These are phyloP conservation scores for Lactarius evosmus DNA, from an alignment of 768 basidiomycete genomes.

Conservation along the genomic window DNA sequence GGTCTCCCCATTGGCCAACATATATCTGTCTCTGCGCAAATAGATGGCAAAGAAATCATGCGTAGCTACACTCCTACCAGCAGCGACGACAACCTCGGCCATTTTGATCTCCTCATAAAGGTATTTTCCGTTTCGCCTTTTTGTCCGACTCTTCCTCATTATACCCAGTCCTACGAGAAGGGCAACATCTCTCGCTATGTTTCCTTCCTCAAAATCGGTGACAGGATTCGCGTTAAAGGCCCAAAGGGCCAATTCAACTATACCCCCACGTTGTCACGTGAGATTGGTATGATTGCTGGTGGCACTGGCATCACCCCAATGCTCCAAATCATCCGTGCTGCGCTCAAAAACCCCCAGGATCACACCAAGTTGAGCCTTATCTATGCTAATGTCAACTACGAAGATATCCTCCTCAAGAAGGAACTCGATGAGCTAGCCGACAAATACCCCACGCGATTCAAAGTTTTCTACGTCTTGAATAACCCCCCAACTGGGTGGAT, in stretches of 20 bases:
- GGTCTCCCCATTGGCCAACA: slow-evolving; percentile 97
- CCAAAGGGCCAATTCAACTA: slow-evolving; percentile 96
- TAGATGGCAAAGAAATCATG: slow-evolving; percentile 85
- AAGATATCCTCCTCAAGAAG: slow-evolving; percentile 88
- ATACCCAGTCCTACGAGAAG: slow-evolving; percentile 81
- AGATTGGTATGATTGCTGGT: slow-evolving; percentile 96
- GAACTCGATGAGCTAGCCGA: slow-evolving; percentile 80
- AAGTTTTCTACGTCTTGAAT: slow-evolving; percentile 89
- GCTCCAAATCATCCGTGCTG: slow-evolving; percentile 97
- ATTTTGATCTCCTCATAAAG: slow-evolving; percentile 98
- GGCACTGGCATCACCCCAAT: slow-evolving; percentile 99
- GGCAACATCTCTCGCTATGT: slow-evolving; percentile 95
- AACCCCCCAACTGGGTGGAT: slow-evolving; percentile 86
- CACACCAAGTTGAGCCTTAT: slow-evolving; percentile 80
- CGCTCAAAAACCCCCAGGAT: slow-evolving; percentile 86
- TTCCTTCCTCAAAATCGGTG: slow-evolving; percentile 77
- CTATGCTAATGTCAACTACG: slow-evolving; percentile 92
- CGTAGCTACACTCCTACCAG: slow-evolving; percentile 96
- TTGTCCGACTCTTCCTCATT: not conserved
- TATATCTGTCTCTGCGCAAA: slow-evolving; percentile 86
- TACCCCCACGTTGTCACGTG: slow-evolving; percentile 61
- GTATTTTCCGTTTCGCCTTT: slow-evolving; percentile 38
- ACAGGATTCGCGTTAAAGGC: slow-evolving; percentile 88
- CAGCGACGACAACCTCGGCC: slow-evolving; percentile 87
- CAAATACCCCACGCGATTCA: slow-evolving; percentile 64